Conservation (phyloP, 495 filamentous ascomycete genomes). For the Hypoxylon crocopeplum region DNA sequence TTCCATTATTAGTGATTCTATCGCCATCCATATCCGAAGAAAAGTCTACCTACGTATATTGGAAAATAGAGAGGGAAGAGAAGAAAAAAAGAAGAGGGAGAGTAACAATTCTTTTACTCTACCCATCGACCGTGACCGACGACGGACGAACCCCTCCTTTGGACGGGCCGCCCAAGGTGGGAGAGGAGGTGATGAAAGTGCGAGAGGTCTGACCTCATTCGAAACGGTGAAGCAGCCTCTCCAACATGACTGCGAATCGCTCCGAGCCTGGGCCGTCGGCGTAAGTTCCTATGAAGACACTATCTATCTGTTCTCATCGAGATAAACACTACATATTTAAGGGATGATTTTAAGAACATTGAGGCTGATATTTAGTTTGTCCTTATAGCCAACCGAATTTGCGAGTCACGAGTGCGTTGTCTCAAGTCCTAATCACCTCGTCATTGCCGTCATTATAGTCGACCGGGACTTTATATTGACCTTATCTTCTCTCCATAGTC, state of each 20-base stretch:
- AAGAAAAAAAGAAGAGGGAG: constrained; percentile 2
- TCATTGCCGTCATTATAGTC: too few species aligned
- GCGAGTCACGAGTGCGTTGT: constrained; percentile 67
- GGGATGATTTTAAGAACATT: background rate
- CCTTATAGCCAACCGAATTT: constrained; percentile 63
- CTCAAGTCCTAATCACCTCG: constrained; percentile 7
- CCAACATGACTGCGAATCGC: constrained; percentile 38
- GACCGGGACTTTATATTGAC: constrained; percentile 13
- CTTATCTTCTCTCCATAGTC: constrained; percentile 60
- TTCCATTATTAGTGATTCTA: constrained; percentile 18
- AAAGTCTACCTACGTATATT: constrained; percentile 9
- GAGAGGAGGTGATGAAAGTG: constrained; percentile 32
- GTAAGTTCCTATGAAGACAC: constrained; percentile 28
- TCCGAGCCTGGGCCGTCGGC: constrained; percentile 39
- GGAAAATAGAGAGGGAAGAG: background rate
- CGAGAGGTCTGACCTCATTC: constrained; percentile 30
- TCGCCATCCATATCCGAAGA: constrained; percentile 23
- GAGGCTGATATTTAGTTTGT: constrained; percentile 20
- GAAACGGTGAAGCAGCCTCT: constrained; percentile 17
- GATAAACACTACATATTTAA: background rate
- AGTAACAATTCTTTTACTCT: background rate
- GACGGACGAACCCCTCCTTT: constrained; percentile 37
- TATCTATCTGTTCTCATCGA: background rate
- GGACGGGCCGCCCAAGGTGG: constrained; percentile 34
- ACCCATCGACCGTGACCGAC: constrained; percentile 15